These are phyloP conservation scores for Nymphaea thermarum DNA, from an alignment of 164 flowering plant genomes.

Conservation along the genomic window DNA sequence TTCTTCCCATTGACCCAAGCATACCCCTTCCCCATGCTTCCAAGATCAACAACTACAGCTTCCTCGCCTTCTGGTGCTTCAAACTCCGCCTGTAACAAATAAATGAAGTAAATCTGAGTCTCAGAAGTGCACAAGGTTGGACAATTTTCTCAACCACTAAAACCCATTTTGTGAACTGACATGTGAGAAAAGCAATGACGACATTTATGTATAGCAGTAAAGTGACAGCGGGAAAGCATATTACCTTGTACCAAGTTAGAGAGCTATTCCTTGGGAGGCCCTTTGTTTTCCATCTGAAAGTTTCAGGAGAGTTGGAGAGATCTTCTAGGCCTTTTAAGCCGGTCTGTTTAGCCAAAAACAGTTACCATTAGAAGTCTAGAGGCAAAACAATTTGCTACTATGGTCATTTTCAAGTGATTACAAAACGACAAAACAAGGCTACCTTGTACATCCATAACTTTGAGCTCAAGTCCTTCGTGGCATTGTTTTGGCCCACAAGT, in stretches of 20 bases:
- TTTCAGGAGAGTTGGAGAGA: slow-evolving; percentile 8
- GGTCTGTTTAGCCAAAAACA: slow-evolving; percentile 1
- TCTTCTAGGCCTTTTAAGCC: slow-evolving; percentile 35
- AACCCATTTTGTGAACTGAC: not conserved
- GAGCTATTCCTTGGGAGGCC: slow-evolving; percentile 20
- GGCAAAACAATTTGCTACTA: too few relatives aligned
- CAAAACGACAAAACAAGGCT: not conserved
- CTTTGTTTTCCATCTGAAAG: slow-evolving; percentile 19
- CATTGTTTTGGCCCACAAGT: slow-evolving; percentile 22
- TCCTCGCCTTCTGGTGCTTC: slow-evolving; percentile 41
- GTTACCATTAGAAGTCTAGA: not conserved
- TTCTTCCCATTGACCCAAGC: slow-evolving; percentile 77
- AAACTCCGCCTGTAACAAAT: slow-evolving; percentile 33
- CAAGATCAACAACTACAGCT: slow-evolving; percentile 55
- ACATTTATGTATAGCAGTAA: too few relatives aligned
- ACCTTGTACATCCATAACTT: slow-evolving; percentile 42
- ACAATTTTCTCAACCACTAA: not conserved
- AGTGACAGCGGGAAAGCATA: not conserved
- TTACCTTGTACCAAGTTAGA: slow-evolving; percentile 70
- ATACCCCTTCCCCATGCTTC: slow-evolving; percentile 59
- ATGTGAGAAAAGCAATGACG: not conserved
- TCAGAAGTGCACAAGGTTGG: too few relatives aligned
- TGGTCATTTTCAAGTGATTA: too few relatives aligned
- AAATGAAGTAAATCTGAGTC: not conserved
- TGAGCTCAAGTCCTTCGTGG: slow-evolving; percentile 36